Percentiles rank a stretch among this genome's conserved stretches.
Evolutionary conservation across 139 green algal genomes (phyloP).

Genomic region (Chlamydomonas sphaeroides): DNA sequence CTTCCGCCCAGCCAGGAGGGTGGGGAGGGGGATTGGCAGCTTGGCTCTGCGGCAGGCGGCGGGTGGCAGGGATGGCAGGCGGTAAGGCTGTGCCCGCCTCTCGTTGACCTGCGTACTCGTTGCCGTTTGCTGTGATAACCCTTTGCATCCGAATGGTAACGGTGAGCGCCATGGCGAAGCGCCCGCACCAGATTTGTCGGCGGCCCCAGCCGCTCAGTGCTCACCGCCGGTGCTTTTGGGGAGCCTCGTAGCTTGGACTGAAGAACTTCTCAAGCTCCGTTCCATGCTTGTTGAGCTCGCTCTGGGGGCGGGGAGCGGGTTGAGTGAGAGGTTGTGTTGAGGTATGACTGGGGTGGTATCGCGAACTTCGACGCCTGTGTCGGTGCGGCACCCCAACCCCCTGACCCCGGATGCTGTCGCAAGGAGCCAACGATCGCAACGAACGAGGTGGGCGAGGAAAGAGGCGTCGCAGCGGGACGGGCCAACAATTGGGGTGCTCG

Average conservation of each 20-base stretch:
- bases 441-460: no score
- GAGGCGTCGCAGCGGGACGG: no score
- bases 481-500: no score
- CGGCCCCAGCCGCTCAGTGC: background rate
- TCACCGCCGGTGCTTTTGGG: background rate
- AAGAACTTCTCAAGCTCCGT: constrained; percentile 24
- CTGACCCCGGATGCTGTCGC: no score
- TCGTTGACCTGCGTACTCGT: background rate
- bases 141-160: background rate
- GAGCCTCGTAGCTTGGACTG: background rate
- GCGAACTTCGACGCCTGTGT: background rate
- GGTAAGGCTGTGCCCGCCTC: no score
- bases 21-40: background rate
- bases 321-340: background rate
- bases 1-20: background rate
- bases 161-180: background rate
- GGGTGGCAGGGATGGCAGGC: background rate
- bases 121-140: background rate
- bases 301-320: background rate
- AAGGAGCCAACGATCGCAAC: no score
- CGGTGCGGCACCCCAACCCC: no score
- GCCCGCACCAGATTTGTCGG: background rate
- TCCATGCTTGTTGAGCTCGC: background rate
- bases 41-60: background rate
- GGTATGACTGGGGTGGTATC: no score